phyloP scores from a whole-genome alignment of 371 early-diverging fungal species.

The Syncephalastrum monosporum region DNA sequence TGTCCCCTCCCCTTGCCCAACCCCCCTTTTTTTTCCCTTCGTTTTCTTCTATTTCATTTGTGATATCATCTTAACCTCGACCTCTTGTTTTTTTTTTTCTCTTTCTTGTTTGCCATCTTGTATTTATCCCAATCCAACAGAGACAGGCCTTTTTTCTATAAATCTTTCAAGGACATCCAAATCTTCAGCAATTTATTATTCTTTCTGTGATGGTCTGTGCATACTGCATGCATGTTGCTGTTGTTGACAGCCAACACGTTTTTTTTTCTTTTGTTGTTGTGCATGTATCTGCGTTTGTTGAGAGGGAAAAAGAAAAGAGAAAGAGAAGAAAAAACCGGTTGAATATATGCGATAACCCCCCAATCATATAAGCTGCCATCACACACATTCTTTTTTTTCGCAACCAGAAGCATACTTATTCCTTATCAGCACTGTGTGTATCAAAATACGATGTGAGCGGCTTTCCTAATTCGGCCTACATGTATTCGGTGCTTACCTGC shows the following conservation, averaged over 20 bases:
- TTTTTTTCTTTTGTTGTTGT: constrained; percentile 2
- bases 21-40: too few species aligned
- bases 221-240: neutral
- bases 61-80: too few species aligned
- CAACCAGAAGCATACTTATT: too few species aligned
- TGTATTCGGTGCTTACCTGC: constrained; percentile 12
- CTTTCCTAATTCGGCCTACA: constrained; percentile 4
- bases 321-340: too few species aligned
- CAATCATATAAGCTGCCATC: neutral
- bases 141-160: neutral
- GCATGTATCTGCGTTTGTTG: too few species aligned
- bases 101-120: constrained; percentile 1
- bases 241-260: constrained; percentile 1
- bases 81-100: neutral
- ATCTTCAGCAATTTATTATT: neutral
- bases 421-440: too few species aligned
- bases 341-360: too few species aligned
- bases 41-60: too few species aligned
- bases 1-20: too few species aligned
- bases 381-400: neutral
- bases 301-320: too few species aligned
- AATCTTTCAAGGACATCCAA: constrained; percentile 5
- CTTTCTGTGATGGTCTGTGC: neutral
- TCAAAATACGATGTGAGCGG: too few species aligned
- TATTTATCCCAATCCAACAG: neutral